A percentile compares a stretch with the other conserved stretches of the same genome.
Conservation (phyloP, 2,329 filamentous ascomycete species). For the Colletotrichum lupini region DNA sequence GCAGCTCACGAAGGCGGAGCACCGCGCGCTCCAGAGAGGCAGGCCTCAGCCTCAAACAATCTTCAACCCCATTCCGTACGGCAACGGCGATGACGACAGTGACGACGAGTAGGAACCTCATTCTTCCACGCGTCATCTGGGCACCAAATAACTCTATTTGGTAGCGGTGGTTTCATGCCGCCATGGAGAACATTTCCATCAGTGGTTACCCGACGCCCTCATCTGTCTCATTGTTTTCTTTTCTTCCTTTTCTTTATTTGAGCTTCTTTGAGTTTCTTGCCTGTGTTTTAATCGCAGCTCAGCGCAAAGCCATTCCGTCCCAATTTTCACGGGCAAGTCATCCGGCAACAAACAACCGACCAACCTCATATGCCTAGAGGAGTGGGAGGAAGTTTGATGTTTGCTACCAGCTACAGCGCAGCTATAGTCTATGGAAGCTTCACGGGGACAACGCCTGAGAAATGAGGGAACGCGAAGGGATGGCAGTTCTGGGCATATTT, state of each 20-base stretch:
- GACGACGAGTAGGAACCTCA: conserved; percentile 1
- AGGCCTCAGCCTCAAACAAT: not conserved
- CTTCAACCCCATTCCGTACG: not conserved
- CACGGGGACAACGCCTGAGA: not conserved
- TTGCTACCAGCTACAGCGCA: conserved; percentile 10
- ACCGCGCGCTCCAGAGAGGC: conserved; percentile 15
- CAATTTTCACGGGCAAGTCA: not conserved
- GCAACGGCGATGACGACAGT: not conserved
- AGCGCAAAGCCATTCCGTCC: not conserved
- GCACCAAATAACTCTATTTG: too few relatives aligned
- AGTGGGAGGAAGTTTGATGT: conserved; percentile 11
- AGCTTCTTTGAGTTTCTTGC: not conserved
- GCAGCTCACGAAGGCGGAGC: conserved; percentile 24
- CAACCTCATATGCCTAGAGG: not conserved
- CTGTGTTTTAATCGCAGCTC: not conserved
- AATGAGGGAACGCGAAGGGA: not conserved
- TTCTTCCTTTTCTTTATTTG: not conserved
- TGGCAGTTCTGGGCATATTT: not conserved
- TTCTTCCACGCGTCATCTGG: too few relatives aligned
- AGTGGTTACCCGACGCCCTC: too few relatives aligned
- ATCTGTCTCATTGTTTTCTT: not conserved
- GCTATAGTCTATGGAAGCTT: conserved; percentile 24
- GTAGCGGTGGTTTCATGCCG: too few relatives aligned
- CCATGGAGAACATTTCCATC: too few relatives aligned
- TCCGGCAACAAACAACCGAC: not conserved